Base-by-base conservation (phyloP, 1,284 basidiomycete genomes). In the Sparassis latifolia region DNA sequence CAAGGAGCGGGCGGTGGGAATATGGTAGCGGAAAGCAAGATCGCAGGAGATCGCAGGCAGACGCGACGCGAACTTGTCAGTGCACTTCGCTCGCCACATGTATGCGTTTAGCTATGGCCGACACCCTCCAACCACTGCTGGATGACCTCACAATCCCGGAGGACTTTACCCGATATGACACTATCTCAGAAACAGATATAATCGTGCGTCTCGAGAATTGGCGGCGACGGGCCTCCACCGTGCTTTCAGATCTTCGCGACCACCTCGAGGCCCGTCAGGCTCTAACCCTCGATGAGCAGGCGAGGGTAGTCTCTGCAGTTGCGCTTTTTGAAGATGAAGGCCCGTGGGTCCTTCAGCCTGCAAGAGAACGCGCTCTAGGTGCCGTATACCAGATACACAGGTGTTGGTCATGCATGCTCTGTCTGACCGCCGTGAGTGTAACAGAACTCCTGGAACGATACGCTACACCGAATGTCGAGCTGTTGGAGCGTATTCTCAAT, bases 401-500 rank as follows among this genome's bases (percentile, higher is more conserved):
- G 20, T 20, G 20, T 20, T 20, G 20, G 20, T 20, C 20, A 20
- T 20, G 20, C 20, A 20, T 42, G 30, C 46, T 28, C 10, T 31
- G 12, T 52, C 35, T 33, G 45, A 50, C 50, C 38, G 49, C 2
- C 28, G 9, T 46, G 20, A 20, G 41, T 33, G 32, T 10, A 51
- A 57, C 31, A 80, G 73, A 62, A 9, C 70, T 78, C 30, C 54
- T 76, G 28, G 57, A 53, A 37, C 54, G 56, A n/a, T 71, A 66
- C 52, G 61, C 55, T 31, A 57, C 56, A 30, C 70, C 65, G 5
- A 54, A 56, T 5, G 54, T 66, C 27, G 58, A 67, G 6, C 56
- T 81, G 29, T 55, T 85, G 4, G 66, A 69, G 27, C 58, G 72
- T 7, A 65, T 85, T 27, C 68, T 90, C 2, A 67, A 61, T 5